Conservation (phyloP, 2,329 filamentous ascomycete species). For the Aspergillus floridensis region DNA sequence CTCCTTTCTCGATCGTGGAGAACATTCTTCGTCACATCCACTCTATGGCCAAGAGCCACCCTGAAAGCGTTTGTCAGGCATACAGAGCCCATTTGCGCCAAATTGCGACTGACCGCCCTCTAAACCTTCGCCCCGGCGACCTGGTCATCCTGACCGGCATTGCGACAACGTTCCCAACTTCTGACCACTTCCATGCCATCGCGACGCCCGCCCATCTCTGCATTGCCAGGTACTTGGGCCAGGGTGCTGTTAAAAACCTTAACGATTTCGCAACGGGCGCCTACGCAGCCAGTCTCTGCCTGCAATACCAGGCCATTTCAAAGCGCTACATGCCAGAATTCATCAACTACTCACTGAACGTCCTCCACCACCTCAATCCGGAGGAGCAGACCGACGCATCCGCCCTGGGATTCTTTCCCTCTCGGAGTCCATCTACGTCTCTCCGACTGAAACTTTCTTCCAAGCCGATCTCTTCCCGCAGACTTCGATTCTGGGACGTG, state of each 20-base stretch:
- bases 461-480: constrained; percentile 44
- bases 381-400: constrained; percentile 41
- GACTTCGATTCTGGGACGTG: constrained; percentile 61
- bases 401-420: constrained; percentile 58
- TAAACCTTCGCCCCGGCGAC: constrained; percentile 65
- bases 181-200: constrained; percentile 95
- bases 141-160: constrained; percentile 80
- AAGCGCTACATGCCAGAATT: constrained; percentile 89
- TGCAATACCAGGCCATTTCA: constrained; percentile 79
- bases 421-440: constrained; percentile 55
- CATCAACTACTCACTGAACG: constrained; percentile 75
- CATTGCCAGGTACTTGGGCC: constrained; percentile 79
- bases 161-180: constrained; percentile 83
- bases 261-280: constrained; percentile 70
- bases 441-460: constrained; percentile 47
- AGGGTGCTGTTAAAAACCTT: constrained; percentile 66
- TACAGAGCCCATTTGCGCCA: constrained; percentile 71
- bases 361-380: constrained; percentile 66
- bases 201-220: constrained; percentile 84
- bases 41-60: constrained; percentile 83
- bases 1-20: constrained; percentile 70
- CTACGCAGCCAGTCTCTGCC: constrained; percentile 72
- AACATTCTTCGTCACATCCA: constrained; percentile 84
- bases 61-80: constrained; percentile 70
- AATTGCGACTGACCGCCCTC: constrained; percentile 51